phyloP scores from a whole-genome alignment of 305 asterid species.

The Fraxinus latifolia region DNA sequence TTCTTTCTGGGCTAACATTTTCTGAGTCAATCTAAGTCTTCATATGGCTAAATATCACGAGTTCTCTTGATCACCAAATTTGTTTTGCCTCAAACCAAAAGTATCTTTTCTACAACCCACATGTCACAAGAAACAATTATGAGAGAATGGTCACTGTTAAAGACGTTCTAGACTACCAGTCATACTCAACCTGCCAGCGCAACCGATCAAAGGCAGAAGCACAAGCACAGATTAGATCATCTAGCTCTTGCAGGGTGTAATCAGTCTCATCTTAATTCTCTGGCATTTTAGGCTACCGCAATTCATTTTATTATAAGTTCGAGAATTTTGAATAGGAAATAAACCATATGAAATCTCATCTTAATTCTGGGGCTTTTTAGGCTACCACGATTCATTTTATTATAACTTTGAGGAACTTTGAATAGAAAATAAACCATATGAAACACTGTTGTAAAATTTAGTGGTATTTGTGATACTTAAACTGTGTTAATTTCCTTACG shows the following conservation, averaged over 20 bases:
- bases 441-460: not conserved
- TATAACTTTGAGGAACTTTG: not conserved
- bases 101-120: not conserved
- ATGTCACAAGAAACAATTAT: not conserved
- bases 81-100: not conserved
- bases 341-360: not conserved
- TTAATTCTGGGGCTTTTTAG: not conserved
- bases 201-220: not conserved
- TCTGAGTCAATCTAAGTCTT: not conserved
- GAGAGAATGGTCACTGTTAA: not conserved
- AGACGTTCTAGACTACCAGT: not conserved
- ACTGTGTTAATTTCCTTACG: conserved; percentile 5
- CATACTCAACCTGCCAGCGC: not conserved
- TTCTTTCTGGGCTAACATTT: not conserved
- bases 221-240: not conserved
- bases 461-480: not conserved
- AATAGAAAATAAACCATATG: not conserved
- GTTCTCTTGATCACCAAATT: not conserved
- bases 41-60: not conserved
- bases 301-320: not conserved
- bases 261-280: not conserved
- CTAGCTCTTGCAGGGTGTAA: not conserved
- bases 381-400: not conserved
- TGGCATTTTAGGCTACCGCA: not conserved
- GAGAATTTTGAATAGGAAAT: not conserved